Evolutionary conservation across 2,329 filamentous ascomycete genomes (phyloP), one percentile per base, ranked within the genome.

Genomic region (Calonectria pseudoreteaudii): DNA sequence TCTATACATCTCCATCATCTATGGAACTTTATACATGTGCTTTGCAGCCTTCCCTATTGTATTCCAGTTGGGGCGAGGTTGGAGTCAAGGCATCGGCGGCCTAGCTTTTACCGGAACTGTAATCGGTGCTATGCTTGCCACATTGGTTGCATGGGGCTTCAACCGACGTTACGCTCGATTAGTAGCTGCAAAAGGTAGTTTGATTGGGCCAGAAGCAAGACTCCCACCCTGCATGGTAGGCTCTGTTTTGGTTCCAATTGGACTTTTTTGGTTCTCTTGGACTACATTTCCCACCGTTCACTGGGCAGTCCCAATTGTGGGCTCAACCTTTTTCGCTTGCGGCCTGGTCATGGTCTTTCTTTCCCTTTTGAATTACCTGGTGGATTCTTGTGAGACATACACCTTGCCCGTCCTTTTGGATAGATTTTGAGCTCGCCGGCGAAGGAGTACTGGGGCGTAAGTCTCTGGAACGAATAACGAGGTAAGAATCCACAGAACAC

Each of bases 71-170:
- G 74, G 84, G n/a, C 88, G 91, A 53, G 89, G 90, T 60, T 93
- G 91, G 91, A 88, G 85, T 11, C 81, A 87, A 26, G 91, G 91
- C 30, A 85, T 93, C 41, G 89, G 91, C 26, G 91, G 91, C 18
- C 86, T 93, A 0, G 87, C 93, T 0, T 94, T 94, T 82, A 81
- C 94, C n/a, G 93, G 93, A 47, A 90, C 94, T 4, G 88, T 90
- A 4, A 88, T 94, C 28, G 93, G 93, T 66, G 93, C 94, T 88
- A 81, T 86, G 6, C 13, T 66, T 13, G 60, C 44, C 0, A 34
- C 30, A 3, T 6, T 66, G 20, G 2, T 2, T 28, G 49, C 36
- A 18, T n/a, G 6, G 20, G 23, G 52, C 84, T 58, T n/a, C 70
- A 88, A 89, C 79, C 86, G 85, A 18, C 50, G 70, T 9, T 68